Percentiles rank a stretch among this genome's conserved stretches.
Evolutionary conservation across 371 early-diverging fungal species (phyloP).

Genomic region (Capillidium heterosporum): DNA sequence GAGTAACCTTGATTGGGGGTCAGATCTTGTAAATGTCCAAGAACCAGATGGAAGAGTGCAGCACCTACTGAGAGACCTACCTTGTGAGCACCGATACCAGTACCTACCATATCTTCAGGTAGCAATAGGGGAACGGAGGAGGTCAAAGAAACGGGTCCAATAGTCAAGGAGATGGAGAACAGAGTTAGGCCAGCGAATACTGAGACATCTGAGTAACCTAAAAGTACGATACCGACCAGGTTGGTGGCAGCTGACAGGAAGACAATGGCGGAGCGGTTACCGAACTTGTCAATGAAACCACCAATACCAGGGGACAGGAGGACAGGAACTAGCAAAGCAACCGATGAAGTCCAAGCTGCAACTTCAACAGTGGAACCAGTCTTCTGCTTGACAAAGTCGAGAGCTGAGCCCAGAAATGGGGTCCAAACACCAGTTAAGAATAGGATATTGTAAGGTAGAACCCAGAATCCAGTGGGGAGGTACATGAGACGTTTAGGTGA

Average conservation of each 20-base stretch:
- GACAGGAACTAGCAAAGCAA: conserved; percentile 28
- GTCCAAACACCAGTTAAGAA: conserved; percentile 31
- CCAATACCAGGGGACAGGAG: conserved; percentile 32
- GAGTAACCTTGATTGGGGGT: not conserved
- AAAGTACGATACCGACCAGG: conserved; percentile 12
- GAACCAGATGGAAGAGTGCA: not conserved
- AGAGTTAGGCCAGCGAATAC: conserved; percentile 37
- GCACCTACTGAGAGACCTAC: not conserved
- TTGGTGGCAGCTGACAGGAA: not conserved
- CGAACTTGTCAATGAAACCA: conserved; percentile 26
- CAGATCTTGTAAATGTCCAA: conserved; percentile 1
- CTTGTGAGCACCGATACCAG: conserved; percentile 39
- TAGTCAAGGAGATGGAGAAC: conserved; percentile 38
- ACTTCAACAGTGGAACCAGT: conserved; percentile 18
- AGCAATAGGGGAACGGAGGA: conserved; percentile 43
- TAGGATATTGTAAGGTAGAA: conserved; percentile 22
- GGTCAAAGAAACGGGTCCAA: conserved; percentile 44
- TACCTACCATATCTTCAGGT: conserved; percentile 33
- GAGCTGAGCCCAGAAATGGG: conserved; percentile 25
- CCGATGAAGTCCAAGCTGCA: conserved; percentile 29
- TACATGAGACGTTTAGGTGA: conserved; percentile 18
- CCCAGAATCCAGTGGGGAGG: conserved; percentile 27
- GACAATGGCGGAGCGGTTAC: conserved; percentile 7
- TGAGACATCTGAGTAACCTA: conserved; percentile 26
- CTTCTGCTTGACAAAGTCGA: conserved; percentile 6